These are phyloP conservation scores for Populus ilicifolia DNA, from an alignment of 345 rosid species.

Conservation along the genomic window DNA sequence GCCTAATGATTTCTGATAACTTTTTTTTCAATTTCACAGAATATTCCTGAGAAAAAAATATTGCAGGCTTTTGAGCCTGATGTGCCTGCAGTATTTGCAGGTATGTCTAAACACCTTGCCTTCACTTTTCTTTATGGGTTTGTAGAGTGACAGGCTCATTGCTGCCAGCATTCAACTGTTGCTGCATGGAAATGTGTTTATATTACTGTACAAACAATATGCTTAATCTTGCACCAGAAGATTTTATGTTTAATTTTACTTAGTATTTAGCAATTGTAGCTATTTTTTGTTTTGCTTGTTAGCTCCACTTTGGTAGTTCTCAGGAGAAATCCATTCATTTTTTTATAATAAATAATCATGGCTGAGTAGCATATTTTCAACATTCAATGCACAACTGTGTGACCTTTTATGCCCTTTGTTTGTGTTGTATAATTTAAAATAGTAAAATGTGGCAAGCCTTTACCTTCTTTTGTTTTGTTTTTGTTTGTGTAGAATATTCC, in stretches of 20 bases:
- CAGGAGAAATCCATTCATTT: background rate
- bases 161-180: background rate
- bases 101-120: conserved; percentile 39
- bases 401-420: background rate
- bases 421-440: background rate
- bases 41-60: conserved; percentile 24
- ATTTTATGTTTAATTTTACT: background rate
- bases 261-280: background rate
- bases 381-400: background rate
- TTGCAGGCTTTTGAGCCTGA: conserved; percentile 62
- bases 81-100: conserved; percentile 39
- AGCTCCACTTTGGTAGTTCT: background rate
- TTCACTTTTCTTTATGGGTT: background rate
- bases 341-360: background rate
- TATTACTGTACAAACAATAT: background rate
- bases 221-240: background rate
- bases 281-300: background rate
- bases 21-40: conserved; percentile 33
- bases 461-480: conserved; percentile 10
- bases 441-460: background rate
- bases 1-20: conserved; percentile 6
- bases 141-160: background rate
- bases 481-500: conserved; percentile 41
- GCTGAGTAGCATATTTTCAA: background rate
- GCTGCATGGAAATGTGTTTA: background rate